Evolutionary conservation across 768 basidiomycete species (phyloP).

Genomic region (Kwoniella bestiolae): DNA sequence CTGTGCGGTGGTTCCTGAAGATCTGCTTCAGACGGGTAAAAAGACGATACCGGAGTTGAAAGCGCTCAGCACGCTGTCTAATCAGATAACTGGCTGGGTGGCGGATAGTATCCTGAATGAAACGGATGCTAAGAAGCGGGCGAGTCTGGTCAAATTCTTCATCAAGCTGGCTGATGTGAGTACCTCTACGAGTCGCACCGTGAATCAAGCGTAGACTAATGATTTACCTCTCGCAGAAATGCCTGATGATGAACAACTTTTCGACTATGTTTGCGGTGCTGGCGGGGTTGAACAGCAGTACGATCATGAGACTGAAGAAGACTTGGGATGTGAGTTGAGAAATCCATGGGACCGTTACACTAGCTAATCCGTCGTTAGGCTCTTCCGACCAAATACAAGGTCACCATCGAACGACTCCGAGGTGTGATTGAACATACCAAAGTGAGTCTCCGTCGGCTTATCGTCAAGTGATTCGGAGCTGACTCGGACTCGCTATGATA

Average conservation of each 20-base stretch:
- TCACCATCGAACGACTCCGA: conserved; percentile 76
- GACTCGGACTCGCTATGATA: conserved; percentile 47
- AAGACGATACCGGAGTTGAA: conserved; percentile 70
- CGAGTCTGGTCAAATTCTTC: conserved; percentile 81
- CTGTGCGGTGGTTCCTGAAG: conserved; percentile 81
- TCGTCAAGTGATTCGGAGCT: conserved; percentile 57
- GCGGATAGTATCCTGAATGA: conserved; percentile 92
- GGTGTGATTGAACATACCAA: conserved; percentile 83
- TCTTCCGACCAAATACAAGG: conserved; percentile 80
- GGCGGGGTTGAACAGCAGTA: conserved; percentile 93
- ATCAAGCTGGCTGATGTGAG: conserved; percentile 72
- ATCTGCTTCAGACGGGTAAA: conserved; percentile 82
- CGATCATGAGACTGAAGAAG: conserved; percentile 85
- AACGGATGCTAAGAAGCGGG: conserved; percentile 80
- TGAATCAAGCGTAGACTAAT: too few species aligned
- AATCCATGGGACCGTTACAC: background rate
- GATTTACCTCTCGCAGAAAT: conserved; percentile 67
- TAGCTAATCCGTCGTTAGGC: conserved; percentile 62
- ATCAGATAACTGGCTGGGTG: conserved; percentile 83
- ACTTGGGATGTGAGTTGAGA: conserved; percentile 80
- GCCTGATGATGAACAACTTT: conserved; percentile 80
- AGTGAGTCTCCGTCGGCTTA: conserved; percentile 27
- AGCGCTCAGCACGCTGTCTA: conserved; percentile 84
- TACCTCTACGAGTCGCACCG: too few species aligned
- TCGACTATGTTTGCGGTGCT: conserved; percentile 90